Conservation (phyloP, 768 basidiomycete genomes). For the Boletus sensibilis region DNA sequence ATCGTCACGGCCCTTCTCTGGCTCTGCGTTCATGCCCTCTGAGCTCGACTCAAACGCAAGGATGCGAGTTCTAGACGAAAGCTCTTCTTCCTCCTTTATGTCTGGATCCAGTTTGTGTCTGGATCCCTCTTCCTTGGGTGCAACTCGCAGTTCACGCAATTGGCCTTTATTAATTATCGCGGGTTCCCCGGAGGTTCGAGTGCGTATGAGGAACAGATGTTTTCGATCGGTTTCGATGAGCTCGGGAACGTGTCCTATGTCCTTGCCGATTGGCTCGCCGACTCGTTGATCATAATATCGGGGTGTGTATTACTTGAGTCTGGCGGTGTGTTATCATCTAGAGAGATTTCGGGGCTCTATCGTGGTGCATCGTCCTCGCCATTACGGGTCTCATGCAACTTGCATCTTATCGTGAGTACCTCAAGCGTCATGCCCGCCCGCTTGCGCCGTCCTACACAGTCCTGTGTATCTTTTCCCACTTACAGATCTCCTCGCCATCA, state of each 20-base stretch:
- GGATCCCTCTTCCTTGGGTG: slow-evolving; percentile 28
- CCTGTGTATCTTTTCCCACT: slow-evolving; percentile 25
- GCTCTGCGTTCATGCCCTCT: slow-evolving; percentile 25
- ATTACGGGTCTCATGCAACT: slow-evolving; percentile 26
- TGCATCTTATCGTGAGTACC: slow-evolving; percentile 23
- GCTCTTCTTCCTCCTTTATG: slow-evolving; percentile 22
- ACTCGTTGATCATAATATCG: not conserved
- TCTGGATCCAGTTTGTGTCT: slow-evolving; percentile 17
- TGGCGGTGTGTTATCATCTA: slow-evolving; percentile 33
- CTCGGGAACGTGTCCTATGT: slow-evolving; percentile 27
- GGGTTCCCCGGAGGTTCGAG: slow-evolving; percentile 28
- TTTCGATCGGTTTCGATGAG: slow-evolving; percentile 28
- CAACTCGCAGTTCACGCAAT: slow-evolving; percentile 28
- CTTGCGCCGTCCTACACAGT: slow-evolving; percentile 5
- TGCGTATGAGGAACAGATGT: slow-evolving; percentile 25
- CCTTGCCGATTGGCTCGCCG: slow-evolving; percentile 27
- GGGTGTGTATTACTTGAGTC: slow-evolving; percentile 14
- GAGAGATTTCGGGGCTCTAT: slow-evolving; percentile 14
- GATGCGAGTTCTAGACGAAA: slow-evolving; percentile 15
- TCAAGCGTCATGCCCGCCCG: not conserved
- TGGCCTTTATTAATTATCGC: slow-evolving; percentile 31
- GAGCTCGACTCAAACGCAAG: slow-evolving; percentile 15
- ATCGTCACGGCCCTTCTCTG: slow-evolving; percentile 25
- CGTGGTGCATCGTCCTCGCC: slow-evolving; percentile 16
- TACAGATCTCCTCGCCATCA: slow-evolving; percentile 25